phyloP scores from a whole-genome alignment of 169 alveolate genomes.

The Fabrea salina region DNA sequence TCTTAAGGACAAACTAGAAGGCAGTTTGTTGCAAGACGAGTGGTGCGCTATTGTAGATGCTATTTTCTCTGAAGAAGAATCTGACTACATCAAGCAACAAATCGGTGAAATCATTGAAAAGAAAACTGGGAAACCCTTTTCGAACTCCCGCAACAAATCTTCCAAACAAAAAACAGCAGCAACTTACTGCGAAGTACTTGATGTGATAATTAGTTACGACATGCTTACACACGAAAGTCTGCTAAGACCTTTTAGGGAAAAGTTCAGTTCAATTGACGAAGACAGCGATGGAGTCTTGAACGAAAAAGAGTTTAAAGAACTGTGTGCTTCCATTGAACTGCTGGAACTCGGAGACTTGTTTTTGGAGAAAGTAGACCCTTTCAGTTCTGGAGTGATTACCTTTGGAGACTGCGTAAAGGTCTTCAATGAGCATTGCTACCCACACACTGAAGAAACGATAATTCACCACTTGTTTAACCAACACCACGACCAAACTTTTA shows the following conservation, averaged over 20 bases:
- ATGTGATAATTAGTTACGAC: constrained; percentile 51
- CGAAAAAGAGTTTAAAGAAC: constrained; percentile 32
- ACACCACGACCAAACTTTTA: no score
- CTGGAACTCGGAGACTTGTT: neutral
- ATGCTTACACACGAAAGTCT: constrained; percentile 53
- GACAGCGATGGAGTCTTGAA: constrained; percentile 57
- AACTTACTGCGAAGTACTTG: constrained; percentile 36
- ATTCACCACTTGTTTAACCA: neutral
- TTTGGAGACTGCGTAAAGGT: neutral
- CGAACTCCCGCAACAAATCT: constrained; percentile 34
- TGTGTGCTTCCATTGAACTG: neutral
- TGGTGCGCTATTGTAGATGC: constrained; percentile 64
- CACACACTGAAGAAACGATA: neutral
- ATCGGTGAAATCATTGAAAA: neutral
- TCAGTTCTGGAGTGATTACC: neutral
- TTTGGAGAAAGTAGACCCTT: constrained; percentile 14
- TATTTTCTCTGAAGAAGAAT: constrained; percentile 40
- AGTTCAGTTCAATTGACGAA: constrained; percentile 42
- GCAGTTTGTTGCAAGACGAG: constrained; percentile 36
- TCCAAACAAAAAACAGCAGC: constrained; percentile 8
- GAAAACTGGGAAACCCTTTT: constrained; percentile 7
- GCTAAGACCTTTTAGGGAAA: constrained; percentile 38
- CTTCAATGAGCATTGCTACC: neutral
- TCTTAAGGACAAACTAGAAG: constrained; percentile 4
- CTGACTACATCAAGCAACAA: neutral